A percentile compares a stretch with the other conserved stretches of the same genome.
phyloP scores from a whole-genome alignment of 768 basidiomycete species.

The Lactarius hatsudake region DNA sequence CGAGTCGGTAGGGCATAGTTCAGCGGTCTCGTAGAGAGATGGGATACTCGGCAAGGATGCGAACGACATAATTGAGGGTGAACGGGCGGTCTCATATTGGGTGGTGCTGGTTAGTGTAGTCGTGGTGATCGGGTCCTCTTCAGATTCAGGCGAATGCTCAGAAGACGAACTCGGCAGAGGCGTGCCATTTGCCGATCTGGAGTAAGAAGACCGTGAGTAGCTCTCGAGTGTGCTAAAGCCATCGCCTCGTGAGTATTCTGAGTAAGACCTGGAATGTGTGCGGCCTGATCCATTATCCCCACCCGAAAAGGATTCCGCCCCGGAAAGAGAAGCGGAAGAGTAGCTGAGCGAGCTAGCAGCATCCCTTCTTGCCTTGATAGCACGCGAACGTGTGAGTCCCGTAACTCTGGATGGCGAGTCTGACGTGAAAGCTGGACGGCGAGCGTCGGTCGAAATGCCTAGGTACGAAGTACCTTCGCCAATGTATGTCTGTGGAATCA shows the following conservation, averaged over 20 bases:
- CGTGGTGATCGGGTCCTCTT: conserved; percentile 34
- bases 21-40: conserved; percentile 41
- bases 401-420: conserved; percentile 41
- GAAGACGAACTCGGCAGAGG: conserved; percentile 37
- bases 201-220: conserved; percentile 20
- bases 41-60: conserved; percentile 60
- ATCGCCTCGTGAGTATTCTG: conserved; percentile 29
- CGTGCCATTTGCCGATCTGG: conserved; percentile 19
- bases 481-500: conserved; percentile 20
- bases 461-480: conserved; percentile 1
- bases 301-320: conserved; percentile 49
- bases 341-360: conserved; percentile 43
- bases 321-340: conserved; percentile 40
- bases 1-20: conserved; percentile 33
- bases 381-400: conserved; percentile 54
- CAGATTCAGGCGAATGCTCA: conserved; percentile 31
- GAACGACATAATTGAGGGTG: conserved; percentile 48
- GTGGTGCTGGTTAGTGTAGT: conserved; percentile 21
- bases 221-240: conserved; percentile 28
- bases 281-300: conserved; percentile 51
- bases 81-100: conserved; percentile 47
- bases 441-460: not conserved
- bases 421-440: conserved; percentile 42
- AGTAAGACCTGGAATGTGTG: conserved; percentile 31
- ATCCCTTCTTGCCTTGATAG: conserved; percentile 49